Percentiles rank a stretch among this genome's conserved stretches.
Evolutionary conservation across 495 filamentous ascomycete genomes (phyloP).

Genomic region (Neurospora sp.): DNA sequence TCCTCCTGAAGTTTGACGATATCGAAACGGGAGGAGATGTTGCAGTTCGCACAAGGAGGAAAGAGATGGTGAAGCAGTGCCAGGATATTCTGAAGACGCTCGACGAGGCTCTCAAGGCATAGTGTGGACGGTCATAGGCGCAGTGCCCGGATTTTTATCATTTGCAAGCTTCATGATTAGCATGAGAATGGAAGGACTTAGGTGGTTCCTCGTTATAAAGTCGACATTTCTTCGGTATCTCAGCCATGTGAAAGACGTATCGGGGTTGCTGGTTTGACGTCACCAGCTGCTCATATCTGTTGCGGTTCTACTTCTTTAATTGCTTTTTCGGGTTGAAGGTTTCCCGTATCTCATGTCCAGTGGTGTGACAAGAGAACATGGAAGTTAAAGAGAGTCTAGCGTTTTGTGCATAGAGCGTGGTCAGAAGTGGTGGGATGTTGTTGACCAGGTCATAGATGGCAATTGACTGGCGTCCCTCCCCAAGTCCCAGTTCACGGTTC

Average conservation of each 20-base stretch:
- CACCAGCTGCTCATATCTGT: not conserved
- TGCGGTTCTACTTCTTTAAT: not conserved
- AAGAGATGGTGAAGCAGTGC: conserved; percentile 65
- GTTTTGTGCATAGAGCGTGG: not conserved
- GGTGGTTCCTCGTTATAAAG: not conserved
- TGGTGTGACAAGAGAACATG: not conserved
- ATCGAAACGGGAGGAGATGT: conserved; percentile 64
- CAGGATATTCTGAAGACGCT: conserved; percentile 55
- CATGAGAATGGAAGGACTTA: not conserved
- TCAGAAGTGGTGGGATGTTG: not conserved
- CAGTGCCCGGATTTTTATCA: not conserved
- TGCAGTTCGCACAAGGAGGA: conserved; percentile 53
- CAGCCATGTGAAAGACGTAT: not conserved
- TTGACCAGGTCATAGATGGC: not conserved
- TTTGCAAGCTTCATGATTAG: not conserved
- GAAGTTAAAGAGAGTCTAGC: not conserved
- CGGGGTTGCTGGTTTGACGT: not conserved
- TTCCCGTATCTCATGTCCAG: not conserved
- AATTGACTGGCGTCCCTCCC: not conserved
- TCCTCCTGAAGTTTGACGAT: conserved; percentile 75
- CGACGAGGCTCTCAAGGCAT: conserved; percentile 35
- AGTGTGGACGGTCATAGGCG: not conserved
- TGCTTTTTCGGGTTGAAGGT: not conserved
- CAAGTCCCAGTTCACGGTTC: not conserved
- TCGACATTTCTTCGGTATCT: not conserved